Evolutionary conservation across 73 alveolate genomes (phyloP), one percentile per base, ranked within the genome.

Genomic region (Paramecium caudatum): DNA sequence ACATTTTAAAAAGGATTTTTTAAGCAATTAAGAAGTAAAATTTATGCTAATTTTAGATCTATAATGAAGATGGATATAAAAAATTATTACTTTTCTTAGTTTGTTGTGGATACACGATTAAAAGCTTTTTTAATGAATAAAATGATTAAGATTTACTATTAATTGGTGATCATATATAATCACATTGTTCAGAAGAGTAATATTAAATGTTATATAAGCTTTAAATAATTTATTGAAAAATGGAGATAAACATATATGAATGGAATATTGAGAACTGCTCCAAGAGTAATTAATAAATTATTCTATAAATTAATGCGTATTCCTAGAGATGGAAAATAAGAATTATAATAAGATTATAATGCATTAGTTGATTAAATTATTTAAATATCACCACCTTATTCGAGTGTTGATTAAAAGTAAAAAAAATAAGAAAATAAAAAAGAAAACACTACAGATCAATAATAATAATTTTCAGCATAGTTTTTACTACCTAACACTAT

Each of bases 341-440:
- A 36, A 12, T 32, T 63, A 0, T 50, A 86, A 62, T 55, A 62
- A 25, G 93, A 86, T 63, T 86, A 86, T 47, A 86, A 86, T 23
- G 87, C 93, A 25, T 49, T 86, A 69, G 93, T 86, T 1, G 93
- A 86, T 86, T 70, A 69, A 86, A 86, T 86, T 16, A 86, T 86
- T 86, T 62, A 86, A 86, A 62, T 86, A 19, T 86, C 93, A 23
- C 93, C 93, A 13, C 93, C 93, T 1, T 86, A 86, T 8, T 34
- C 16, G 19, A 86, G 84, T 43, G 37, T 63, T 17, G 84, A 86
- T 49, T 15, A 30, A 34, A 74, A 74, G 32, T 36, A 37, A 74
- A 41, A 74, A 45, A 13, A 74, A 39, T 55, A 43, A 55, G 8
- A 55, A 55, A 55, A 15, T 55, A 12, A 2, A 55, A 55, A 10